Base-by-base conservation (phyloP, 805 yeast genomes). In the Candida nitratophila region DNA sequence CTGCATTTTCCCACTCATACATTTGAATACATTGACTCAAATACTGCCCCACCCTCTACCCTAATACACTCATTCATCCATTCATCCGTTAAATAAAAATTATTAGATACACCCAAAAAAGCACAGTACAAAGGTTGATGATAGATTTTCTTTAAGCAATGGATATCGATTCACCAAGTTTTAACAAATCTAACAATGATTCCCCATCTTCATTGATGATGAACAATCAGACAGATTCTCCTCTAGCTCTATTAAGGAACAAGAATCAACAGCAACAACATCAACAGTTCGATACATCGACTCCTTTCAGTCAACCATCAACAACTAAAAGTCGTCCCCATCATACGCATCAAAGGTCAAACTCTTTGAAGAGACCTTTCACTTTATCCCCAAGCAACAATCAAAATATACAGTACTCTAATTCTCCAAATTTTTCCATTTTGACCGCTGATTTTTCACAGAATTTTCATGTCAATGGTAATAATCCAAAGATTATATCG, bases 371-470 rank as follows among this genome's bases (percentile, higher is more conserved):
- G 39, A 54, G 71, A 31, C 70, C 71, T 1, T 47, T 61, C 19
- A 45, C 54, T 2, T 34, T 47, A 39, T 59, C 68, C 42, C 61
- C 69, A 12, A 62, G 59, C 47, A 65, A 63, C 14, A 29, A 29
- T 24, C 10, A 6, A 31, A 31, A 6, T 31, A n/a, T n/a, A n/a
- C 31, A 14, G 31, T 31, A 31, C 17, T 15, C 33, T 38, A 73
- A 69, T 44, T 61, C 71, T 1, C 74, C 76, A 10, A 59, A 69
- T 8, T 56, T 59, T 4, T 56, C 69, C 0, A 61, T 57, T 1
- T 50, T 67, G 22, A 68, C 69, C 4, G 70, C 66, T 26, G 69
- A 66, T 44, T 55, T 67, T 27, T 54, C 64, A 11, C 55, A 64
- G 30, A 66, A 67, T 50, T 65, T 66, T 49, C 70, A 65, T 47